Percentiles rank a stretch among this genome's conserved stretches.
Conservation (phyloP, 75 land plant genomes). For the Larix kaempferi region DNA sequence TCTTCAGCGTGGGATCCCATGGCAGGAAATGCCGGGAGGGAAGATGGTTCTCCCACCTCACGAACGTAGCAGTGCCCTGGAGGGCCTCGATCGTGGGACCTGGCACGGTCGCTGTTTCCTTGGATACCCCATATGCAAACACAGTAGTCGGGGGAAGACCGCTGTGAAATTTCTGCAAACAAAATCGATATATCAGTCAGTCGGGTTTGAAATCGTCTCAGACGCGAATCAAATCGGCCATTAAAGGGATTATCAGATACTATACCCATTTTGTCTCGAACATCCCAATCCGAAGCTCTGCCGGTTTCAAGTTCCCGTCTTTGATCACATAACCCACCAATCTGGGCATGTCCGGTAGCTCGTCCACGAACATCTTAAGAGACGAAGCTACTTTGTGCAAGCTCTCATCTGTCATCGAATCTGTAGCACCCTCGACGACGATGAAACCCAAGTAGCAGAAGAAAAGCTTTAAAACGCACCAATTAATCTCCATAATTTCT, state of each 20-base stretch:
- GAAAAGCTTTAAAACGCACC: too few species aligned
- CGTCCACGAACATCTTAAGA: slow-evolving; percentile 27
- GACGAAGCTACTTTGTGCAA: background rate
- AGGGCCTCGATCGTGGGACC: slow-evolving; percentile 75
- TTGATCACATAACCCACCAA: slow-evolving; percentile 15
- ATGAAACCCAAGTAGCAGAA: too few species aligned
- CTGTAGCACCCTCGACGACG: too few species aligned
- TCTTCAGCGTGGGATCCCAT: slow-evolving; percentile 18
- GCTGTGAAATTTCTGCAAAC: slow-evolving; percentile 72
- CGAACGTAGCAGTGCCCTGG: slow-evolving; percentile 29
- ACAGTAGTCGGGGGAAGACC: slow-evolving; percentile 52
- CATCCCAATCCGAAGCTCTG: slow-evolving; percentile 38
- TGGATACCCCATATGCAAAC: slow-evolving; percentile 58
- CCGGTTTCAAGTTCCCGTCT: background rate
- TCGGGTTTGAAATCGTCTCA: background rate
- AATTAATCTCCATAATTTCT: too few species aligned
- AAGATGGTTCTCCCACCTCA: slow-evolving; percentile 58
- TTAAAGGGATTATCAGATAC: background rate
- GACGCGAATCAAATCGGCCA: background rate
- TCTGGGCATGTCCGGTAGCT: slow-evolving; percentile 38
- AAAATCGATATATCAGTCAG: background rate
- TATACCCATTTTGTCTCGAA: slow-evolving; percentile 29
- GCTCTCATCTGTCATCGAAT: background rate
- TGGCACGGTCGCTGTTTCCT: slow-evolving; percentile 47
- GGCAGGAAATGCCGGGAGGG: slow-evolving; percentile 26